A percentile compares a stretch with the other conserved stretches of the same genome.
phyloP scores from a whole-genome alignment of 495 filamentous ascomycete species.

The Hypoxylon perforatum region DNA sequence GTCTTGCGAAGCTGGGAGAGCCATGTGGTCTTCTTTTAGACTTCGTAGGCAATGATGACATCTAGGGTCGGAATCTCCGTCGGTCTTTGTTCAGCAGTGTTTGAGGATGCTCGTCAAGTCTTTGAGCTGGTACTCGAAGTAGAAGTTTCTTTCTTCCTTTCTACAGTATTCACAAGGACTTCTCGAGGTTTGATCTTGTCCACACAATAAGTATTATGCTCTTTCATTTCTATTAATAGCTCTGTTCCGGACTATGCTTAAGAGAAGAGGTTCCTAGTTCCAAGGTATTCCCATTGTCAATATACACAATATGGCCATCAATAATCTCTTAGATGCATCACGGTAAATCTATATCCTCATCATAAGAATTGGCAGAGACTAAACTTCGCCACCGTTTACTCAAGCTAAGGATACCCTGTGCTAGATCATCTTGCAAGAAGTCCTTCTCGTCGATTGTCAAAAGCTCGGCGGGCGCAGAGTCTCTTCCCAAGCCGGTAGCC shows the following conservation, averaged over 20 bases:
- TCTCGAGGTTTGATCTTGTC: background rate
- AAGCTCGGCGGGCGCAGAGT: conserved; percentile 14
- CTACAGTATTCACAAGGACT: background rate
- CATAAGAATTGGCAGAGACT: background rate
- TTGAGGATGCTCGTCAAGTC: background rate
- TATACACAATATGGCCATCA: too few relatives aligned
- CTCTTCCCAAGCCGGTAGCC: conserved; percentile 17
- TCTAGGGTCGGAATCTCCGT: background rate
- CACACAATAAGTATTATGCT: background rate
- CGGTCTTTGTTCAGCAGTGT: conserved; percentile 5
- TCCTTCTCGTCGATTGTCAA: background rate
- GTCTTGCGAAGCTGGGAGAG: background rate
- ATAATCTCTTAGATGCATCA: too few relatives aligned
- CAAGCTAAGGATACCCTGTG: conserved; percentile 13
- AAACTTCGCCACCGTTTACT: conserved; percentile 20
- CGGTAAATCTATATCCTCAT: background rate
- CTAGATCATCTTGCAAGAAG: conserved; percentile 6
- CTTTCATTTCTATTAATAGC: too few relatives aligned
- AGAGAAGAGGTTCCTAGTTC: background rate
- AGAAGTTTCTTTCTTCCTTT: background rate
- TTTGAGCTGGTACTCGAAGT: conserved; percentile 6
- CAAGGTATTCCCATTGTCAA: background rate
- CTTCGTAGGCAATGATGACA: conserved; percentile 1
- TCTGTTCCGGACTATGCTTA: background rate
- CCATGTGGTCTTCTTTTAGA: background rate